Evolutionary conservation across 2,329 filamentous ascomycete species (phyloP), one percentile per base, ranked within the genome.

Genomic region (Apiospora phragmitis): DNA sequence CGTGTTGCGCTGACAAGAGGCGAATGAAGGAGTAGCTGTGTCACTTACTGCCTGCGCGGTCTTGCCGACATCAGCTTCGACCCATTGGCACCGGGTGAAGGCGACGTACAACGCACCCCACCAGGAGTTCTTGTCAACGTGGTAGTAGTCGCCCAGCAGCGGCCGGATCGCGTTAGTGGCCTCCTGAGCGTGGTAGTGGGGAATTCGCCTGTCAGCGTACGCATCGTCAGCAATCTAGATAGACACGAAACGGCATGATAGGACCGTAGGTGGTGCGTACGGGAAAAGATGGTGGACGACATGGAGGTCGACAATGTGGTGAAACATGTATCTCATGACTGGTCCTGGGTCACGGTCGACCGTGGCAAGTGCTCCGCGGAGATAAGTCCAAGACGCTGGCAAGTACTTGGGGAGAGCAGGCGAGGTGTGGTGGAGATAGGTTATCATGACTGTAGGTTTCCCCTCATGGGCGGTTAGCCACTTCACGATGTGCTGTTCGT

Each of bases 381-480:
- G 83, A 76, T 88, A 92, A 41, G 86, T 90, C 89, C 89, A 91
- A 67, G 83, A 83, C 55, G 85, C 84, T 11, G 84, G 82, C 41
- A 84, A 83, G 78, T 87, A 90, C 75, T 90, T 85, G 3, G 86
- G 84, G 51, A 87, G 70, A 35, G 75, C 38, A 18, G 73, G 71
- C 32, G 74, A 72, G 69, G 89, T 92, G 84, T 93, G 91, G 80
- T 93, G 91, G 24, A 93, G 89, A 80, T 92, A 93, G 62, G 91
- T 93, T 77, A 93, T 93, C 73, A 90, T 90, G n/a, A 93, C 90
- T 89, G 43, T 71, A 29, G 66, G 29, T 41, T 32, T 26, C 74
- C 71, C 73, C 55, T 24, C 55, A 62, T 38, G 38, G 55, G 55
- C 55, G 55, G 29, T 62, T 62, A 62, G 55, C 32, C 38, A 21